phyloP scores from a whole-genome alignment of 1,284 basidiomycete genomes.

The Fomitopsis pinicola region DNA sequence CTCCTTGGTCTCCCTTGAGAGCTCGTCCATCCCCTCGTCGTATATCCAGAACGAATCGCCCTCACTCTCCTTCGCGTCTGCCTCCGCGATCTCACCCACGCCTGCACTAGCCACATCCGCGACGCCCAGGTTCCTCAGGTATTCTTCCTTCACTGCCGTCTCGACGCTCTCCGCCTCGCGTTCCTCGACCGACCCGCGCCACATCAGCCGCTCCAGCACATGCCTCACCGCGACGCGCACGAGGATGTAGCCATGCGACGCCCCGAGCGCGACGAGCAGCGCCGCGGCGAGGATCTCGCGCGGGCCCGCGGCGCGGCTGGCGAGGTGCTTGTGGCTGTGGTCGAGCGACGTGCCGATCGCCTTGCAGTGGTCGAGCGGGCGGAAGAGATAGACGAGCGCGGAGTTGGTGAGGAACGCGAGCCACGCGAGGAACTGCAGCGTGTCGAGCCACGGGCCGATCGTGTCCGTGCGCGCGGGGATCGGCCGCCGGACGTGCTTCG shows the following conservation, averaged over 20 bases:
- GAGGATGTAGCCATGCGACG: conserved; percentile 79
- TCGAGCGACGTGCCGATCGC: conserved; percentile 26
- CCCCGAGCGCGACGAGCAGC: conserved; percentile 69
- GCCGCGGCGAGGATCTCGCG: conserved; percentile 60
- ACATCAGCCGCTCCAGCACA: conserved; percentile 69
- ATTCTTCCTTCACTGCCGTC: conserved; percentile 59
- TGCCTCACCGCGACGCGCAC: conserved; percentile 62
- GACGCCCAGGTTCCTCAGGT: conserved; percentile 43
- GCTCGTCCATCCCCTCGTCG: conserved; percentile 67
- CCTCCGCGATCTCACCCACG: conserved; percentile 15
- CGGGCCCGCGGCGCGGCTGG: conserved; percentile 31
- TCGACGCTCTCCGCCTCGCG: conserved; percentile 52
- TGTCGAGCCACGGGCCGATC: conserved; percentile 93
- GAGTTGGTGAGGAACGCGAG: conserved; percentile 82
- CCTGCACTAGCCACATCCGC: conserved; percentile 21
- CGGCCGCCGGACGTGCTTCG: conserved; percentile 80
- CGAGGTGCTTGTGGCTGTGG: conserved; percentile 17
- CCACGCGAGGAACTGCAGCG: conserved; percentile 86
- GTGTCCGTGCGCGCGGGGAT: conserved; percentile 84
- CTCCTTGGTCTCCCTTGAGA: conserved; percentile 58
- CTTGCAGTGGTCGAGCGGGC: conserved; percentile 24
- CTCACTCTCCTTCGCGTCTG: conserved; percentile 12
- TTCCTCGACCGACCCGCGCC: conserved; percentile 69
- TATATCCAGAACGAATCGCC: conserved; percentile 52
- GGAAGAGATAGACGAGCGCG: conserved; percentile 84